phyloP scores from a whole-genome alignment of 495 filamentous ascomycete species.

The Hamigera avellanea region DNA sequence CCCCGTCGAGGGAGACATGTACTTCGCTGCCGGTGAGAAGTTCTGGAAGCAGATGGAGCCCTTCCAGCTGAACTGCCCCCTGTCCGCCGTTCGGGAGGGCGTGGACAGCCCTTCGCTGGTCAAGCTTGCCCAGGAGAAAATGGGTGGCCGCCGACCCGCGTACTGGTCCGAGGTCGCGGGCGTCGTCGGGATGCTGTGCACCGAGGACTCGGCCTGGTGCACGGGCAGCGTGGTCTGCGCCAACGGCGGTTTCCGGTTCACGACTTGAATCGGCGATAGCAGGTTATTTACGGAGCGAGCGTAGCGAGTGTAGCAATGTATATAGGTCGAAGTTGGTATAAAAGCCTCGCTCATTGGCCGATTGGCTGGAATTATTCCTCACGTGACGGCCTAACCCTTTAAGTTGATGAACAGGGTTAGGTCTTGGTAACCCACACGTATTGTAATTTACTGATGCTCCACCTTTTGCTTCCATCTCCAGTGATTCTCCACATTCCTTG shows the following conservation, averaged over 20 bases:
- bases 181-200: conserved; percentile 74
- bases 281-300: no score
- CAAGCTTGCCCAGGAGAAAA: conserved; percentile 43
- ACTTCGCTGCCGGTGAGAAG: conserved; percentile 34
- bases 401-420: no score
- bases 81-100: conserved; percentile 31
- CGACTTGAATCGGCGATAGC: no score
- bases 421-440: no score
- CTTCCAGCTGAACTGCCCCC: conserved; percentile 62
- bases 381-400: no score
- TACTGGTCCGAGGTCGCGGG: conserved; percentile 72
- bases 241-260: conserved; percentile 66
- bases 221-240: conserved; percentile 80
- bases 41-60: conserved; percentile 46
- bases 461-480: no score
- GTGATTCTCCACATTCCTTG: no score
- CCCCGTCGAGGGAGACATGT: conserved; percentile 76
- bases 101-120: conserved; percentile 47
- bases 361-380: no score
- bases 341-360: no score
- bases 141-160: conserved; percentile 55
- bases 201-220: conserved; percentile 60
- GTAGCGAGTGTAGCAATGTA: no score
- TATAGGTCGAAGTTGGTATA: no score
- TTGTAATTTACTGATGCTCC: no score